Base-by-base conservation (phyloP, 441 rosid genomes). In the Hypseocharis bilobata region DNA sequence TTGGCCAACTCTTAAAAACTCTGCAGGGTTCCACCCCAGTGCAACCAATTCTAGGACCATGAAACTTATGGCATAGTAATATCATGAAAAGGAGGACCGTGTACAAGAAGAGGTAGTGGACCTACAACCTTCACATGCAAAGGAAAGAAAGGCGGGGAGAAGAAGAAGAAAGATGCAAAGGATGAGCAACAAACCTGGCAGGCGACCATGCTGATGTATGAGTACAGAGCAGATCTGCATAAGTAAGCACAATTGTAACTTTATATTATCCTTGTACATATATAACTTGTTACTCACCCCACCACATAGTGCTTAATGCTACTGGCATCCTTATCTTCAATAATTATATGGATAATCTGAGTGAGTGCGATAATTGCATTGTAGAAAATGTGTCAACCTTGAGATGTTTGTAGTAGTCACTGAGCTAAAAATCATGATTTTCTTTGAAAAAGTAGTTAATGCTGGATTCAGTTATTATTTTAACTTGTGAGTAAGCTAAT, bases 141-240 rank as follows among this genome's bases (percentile, higher is more conserved):
- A 6, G 28, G 6, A 19, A 52, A 20, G 17, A 20, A n/a, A 14
- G 7, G 2, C n/a, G n/a, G n/a, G 25, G 6, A n/a, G 11, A 62
- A 6, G 32, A 36, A 40, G 6, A 57, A 10, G 58, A 52, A 4
- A 60, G 34, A 29, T 7, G 55, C 62, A 44, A 76, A 72, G 47
- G 30, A 30, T 14, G 29, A 68, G 54, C 16, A 52, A 78, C 84
- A 78, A 72, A 95, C 99, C 99, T 95, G 96, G 76, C 74, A 81
- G 62, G 78, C 64, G 74, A 89, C 85, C 82, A 86, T 88, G 75
- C 97, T 89, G 55, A 82, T 65, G 83, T 90, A 95, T 49, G 87
- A 75, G 79, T 89, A 85, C 58, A 89, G 86, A 34, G 77, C 71
- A 72, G 81, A 80, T 62, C 99, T 95, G 95, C 84, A 74, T 62